Base-by-base conservation (phyloP, 1,139 yeast species). In the Spathaspora sp. region DNA sequence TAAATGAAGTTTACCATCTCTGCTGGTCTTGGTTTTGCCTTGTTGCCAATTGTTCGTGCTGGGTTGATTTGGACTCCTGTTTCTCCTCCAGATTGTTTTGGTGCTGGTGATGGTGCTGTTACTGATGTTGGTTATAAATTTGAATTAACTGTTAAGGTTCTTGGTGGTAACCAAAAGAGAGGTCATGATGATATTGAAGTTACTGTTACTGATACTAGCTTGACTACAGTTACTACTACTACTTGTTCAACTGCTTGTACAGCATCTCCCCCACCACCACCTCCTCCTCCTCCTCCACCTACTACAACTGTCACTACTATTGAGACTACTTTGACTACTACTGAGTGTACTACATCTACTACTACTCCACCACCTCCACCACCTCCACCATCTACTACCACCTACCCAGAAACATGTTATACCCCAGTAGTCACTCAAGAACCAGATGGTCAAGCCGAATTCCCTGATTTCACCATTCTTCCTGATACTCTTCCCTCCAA, bases 51-150 rank as follows among this genome's bases (percentile, higher is more conserved):
- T 9, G 56, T 55, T 54, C 71, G 67, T 51, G 65, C 67, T 38
- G 58, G 58, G 42, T 68, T 65, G 42, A 54, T 56, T 33, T 33
- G 29, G 38, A 20, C 47, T 44, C 53, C 24, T 45, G 41, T 47
- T 42, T n/a, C 38, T 57, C 68, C 37, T 58, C 70, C 23, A 11
- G 23, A 31, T 40, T 40, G 43, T 13, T 40, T 23, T 42, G 47
- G 58, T 33, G 50, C 59, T 47, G 58, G 55, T 39, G 45, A 51
- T 31, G 55, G 56, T 37, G 65, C 69, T 46, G 60, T 69, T 56
- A 70, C 68, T 60, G 65, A 73, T 50, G 61, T 63, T 47, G 76
- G 70, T 49, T 79, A 78, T 48, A 78, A 73, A 60, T 39, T 39
- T 20, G 43, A 39, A 40, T 60, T 46, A 48, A 57, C 17, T 31